These are phyloP conservation scores for Xylaria arbuscula DNA, from an alignment of 2,329 filamentous ascomycete genomes.

Conservation along the genomic window DNA sequence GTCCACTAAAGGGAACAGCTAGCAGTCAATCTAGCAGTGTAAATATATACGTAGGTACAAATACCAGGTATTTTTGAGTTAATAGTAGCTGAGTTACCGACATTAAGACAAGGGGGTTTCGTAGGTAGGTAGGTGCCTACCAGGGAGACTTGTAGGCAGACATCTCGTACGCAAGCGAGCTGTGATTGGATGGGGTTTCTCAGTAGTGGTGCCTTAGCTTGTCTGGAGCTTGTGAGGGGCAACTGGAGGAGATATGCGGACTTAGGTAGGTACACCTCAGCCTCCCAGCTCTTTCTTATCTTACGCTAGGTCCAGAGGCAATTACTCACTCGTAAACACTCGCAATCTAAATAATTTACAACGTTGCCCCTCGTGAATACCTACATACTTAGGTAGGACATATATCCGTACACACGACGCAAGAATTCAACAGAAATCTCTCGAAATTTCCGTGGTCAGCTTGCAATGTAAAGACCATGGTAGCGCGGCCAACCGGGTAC, in stretches of 20 bases:
- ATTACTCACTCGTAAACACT: not conserved
- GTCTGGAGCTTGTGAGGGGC: conserved; percentile 20
- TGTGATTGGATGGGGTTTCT: conserved; percentile 29
- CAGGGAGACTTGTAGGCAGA: conserved; percentile 35
- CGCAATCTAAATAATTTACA: not conserved
- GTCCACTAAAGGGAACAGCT: not conserved
- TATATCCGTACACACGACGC: not conserved
- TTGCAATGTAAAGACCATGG: not conserved
- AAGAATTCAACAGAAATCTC: not conserved
- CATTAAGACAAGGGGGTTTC: not conserved
- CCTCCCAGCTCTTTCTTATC: no score
- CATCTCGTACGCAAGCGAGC: conserved; percentile 40
- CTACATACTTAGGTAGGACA: not conserved
- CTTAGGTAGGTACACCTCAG: not conserved
- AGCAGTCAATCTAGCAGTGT: not conserved
- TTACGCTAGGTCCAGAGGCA: not conserved
- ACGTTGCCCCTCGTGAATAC: not conserved
- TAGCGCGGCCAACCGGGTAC: not conserved
- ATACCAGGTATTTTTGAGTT: not conserved
- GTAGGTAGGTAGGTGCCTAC: conserved; percentile 13
- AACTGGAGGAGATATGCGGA: conserved; percentile 13
- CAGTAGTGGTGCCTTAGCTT: conserved; percentile 3
- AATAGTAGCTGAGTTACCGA: not conserved
- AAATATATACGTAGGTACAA: not conserved
- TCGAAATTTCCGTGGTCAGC: not conserved